Percentiles rank a stretch among this genome's conserved stretches.
These are phyloP conservation scores for Melocanna baccifera DNA, from an alignment of 176 grass and related monocot species.

Conservation along the genomic window DNA sequence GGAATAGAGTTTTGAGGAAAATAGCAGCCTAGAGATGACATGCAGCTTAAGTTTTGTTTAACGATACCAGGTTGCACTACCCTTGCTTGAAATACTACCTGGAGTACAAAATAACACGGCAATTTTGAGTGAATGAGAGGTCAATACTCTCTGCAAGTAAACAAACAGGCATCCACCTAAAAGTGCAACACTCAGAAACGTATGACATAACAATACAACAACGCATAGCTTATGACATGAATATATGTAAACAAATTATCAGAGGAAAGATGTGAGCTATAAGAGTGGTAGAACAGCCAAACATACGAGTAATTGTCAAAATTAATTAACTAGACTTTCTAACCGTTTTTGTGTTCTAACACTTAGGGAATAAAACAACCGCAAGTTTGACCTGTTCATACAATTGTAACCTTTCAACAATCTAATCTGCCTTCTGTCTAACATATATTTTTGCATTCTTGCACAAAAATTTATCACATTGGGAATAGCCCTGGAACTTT, in stretches of 20 bases:
- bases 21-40: neutral
- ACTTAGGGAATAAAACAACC: neutral
- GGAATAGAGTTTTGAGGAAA: neutral
- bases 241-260: neutral
- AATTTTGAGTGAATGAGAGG: neutral
- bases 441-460: neutral
- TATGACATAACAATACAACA: neutral
- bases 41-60: neutral
- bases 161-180: neutral
- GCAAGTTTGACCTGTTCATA: neutral
- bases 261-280: neutral
- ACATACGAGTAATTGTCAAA: neutral
- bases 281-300: neutral
- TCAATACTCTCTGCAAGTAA: neutral
- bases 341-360: neutral
- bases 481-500: neutral
- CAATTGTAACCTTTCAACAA: neutral
- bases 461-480: neutral
- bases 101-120: neutral
- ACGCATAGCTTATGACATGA: neutral
- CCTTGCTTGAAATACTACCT: neutral
- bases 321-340: conserved; percentile 2
- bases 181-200: neutral
- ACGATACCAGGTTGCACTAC: neutral
- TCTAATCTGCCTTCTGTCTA: neutral